phyloP scores from a whole-genome alignment of 805 yeast species.

The Ogataea pini region DNA sequence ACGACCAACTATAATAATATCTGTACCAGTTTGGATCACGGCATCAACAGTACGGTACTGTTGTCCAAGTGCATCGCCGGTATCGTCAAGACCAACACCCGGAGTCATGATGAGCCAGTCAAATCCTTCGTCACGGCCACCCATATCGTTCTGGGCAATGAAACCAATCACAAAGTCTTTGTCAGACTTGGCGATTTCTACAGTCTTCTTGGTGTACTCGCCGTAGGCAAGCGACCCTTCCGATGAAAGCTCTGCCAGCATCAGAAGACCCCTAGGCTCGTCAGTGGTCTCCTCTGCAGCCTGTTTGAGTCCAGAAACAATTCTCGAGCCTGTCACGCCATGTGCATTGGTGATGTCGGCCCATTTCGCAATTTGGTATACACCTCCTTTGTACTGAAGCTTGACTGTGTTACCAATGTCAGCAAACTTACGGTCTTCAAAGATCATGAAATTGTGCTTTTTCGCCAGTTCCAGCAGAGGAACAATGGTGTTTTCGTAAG shows the following conservation, averaged over 20 bases:
- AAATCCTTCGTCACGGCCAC: conserved; percentile 77
- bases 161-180: conserved; percentile 93
- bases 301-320: conserved; percentile 82
- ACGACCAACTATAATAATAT: conserved; percentile 96
- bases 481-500: conserved; percentile 72
- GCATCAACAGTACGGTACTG: conserved; percentile 92
- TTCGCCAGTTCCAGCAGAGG: conserved; percentile 74
- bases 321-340: conserved; percentile 94
- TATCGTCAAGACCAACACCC: conserved; percentile 97
- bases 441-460: conserved; percentile 85
- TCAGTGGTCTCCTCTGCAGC: conserved; percentile 69
- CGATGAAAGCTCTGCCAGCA: conserved; percentile 94
- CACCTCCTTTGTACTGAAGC: conserved; percentile 89
- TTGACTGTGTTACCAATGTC: conserved; percentile 98
- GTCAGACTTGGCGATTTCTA: conserved; percentile 82
- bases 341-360: conserved; percentile 97
- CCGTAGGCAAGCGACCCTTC: conserved; percentile 94
- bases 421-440: conserved; percentile 97
- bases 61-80: conserved; percentile 94
- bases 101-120: conserved; percentile 98
- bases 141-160: conserved; percentile 90
- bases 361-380: conserved; percentile 88
- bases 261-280: conserved; percentile 86
- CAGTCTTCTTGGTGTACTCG: conserved; percentile 82
- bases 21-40: conserved; percentile 84